Percentiles rank a stretch among this genome's conserved stretches.
Evolutionary conservation across 169 alveolate species (phyloP).

Genomic region (Miamiensis avidus): DNA sequence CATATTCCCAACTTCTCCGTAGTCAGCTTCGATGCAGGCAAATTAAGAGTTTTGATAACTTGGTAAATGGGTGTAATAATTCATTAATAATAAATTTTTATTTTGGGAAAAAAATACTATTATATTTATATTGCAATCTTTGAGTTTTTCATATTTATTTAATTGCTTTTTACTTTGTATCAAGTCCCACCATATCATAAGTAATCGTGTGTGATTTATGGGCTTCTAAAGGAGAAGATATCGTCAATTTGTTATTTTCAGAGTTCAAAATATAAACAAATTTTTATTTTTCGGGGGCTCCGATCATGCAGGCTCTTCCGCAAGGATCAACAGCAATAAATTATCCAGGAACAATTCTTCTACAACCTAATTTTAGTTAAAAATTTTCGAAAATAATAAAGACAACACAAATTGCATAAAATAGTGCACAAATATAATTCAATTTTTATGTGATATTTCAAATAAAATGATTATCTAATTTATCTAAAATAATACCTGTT

Average conservation of each 20-base stretch:
- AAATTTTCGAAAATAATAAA: slow-evolving; percentile 1
- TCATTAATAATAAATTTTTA: no score
- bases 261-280: slow-evolving; percentile 97
- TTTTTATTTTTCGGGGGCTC: slow-evolving; percentile 98
- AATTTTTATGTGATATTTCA: no score
- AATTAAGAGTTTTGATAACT: slow-evolving; percentile 96
- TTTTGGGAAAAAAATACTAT: no score
- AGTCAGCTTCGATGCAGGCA: slow-evolving; percentile 96
- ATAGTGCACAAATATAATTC: neutral
- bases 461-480: slow-evolving; percentile 4
- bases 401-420: neutral
- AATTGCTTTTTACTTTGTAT: slow-evolving; percentile 59
- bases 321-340: slow-evolving; percentile 99
- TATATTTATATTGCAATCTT: neutral
- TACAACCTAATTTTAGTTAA: slow-evolving; percentile 43
- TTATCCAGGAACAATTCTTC: slow-evolving; percentile 98
- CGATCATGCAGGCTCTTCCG: slow-evolving; percentile 98
- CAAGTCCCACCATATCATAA: slow-evolving; percentile 94
- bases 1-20: slow-evolving; percentile 78
- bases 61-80: neutral
- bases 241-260: slow-evolving; percentile 93
- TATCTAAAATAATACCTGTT: slow-evolving; percentile 73
- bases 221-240: slow-evolving; percentile 97
- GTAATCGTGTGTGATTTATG: slow-evolving; percentile 94
- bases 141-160: slow-evolving; percentile 58